Base-by-base conservation (phyloP, 1,139 yeast species). In the Barnettozyma hawaiiensis region DNA sequence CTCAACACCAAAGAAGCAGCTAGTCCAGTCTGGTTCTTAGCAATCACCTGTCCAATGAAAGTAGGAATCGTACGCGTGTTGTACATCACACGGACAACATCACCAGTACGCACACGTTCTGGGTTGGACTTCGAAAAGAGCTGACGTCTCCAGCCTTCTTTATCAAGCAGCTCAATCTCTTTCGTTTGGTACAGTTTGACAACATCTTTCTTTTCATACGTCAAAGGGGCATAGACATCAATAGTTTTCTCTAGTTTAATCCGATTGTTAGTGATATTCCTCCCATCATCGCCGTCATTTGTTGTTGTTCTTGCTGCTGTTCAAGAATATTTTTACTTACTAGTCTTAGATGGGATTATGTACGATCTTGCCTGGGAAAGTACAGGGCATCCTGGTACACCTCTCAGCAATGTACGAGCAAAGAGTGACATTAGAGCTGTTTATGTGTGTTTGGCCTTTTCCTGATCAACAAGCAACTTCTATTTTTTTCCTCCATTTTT, bases 1-100 rank as follows among this genome's bases (percentile, higher is more conserved):
- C 97, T 80, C 50, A 89, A 66, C 46, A 86, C 69, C 22, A 89
- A 65, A 51, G 84, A 82, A 22, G 92, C 75, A 40, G 86, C 87
- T 37, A 83, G 67, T 36, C 78, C 81, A 50, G 76, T 71, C 60
- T 89, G 75, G 60, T 83, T 85, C 48, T 87, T 72, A 48, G 85
- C 89, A 40, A 89, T 65, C 2, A 86, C 76, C 64, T 82, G 81
- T 8, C 97, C 97, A 23, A 80, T 71, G 46, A 85, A 82, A 37
- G 61, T 62, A 35, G 75, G 74, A 39, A 62, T 61, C 44, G 79
- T 76, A 48, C 85, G 63, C 19, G 66, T 75, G 47, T 78, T 72
- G 59, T 85, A 87, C 22, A 82, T 76, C 11, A 89, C 83, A 52
- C 85, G 78, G 35, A 89, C 78, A 33, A 86, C 73, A 61, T 89